These are phyloP conservation scores for Phyllosticta citriasiana DNA, from an alignment of 2,329 filamentous ascomycete species.

Conservation along the genomic window DNA sequence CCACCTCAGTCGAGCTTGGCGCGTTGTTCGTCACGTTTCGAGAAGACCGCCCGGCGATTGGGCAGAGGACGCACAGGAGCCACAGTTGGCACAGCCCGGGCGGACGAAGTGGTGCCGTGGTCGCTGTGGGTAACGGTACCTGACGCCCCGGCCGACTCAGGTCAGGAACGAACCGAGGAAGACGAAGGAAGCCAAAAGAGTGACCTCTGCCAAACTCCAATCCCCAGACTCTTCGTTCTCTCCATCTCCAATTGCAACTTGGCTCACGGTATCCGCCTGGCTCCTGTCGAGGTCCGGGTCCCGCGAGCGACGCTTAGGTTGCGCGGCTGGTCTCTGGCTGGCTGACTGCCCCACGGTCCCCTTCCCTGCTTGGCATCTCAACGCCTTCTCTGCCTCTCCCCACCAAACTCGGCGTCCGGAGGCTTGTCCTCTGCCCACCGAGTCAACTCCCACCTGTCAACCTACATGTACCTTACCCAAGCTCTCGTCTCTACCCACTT, in stretches of 20 bases:
- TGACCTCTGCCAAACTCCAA: too few relatives aligned
- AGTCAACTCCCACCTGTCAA: not conserved
- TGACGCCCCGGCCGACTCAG: too few relatives aligned
- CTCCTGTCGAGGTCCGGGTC: not conserved
- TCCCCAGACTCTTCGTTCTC: too few relatives aligned
- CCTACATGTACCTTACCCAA: not conserved
- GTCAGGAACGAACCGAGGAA: too few relatives aligned
- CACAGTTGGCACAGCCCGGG: not conserved
- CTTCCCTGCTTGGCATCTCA: not conserved
- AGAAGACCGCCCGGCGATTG: not conserved
- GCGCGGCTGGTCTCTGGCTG: not conserved
- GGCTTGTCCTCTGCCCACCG: conserved; percentile 1
- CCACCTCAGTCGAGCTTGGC: not conserved
- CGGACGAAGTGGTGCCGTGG: not conserved
- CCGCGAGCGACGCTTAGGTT: not conserved
- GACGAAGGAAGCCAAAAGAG: too few relatives aligned
- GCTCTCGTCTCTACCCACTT: not conserved
- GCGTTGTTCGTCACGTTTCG: conserved; percentile 4
- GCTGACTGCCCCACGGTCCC: not conserved
- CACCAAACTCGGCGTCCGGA: conserved; percentile 5
- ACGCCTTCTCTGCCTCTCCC: not conserved
- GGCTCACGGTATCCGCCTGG: not conserved
- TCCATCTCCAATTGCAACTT: too few relatives aligned
- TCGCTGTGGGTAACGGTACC: not conserved
- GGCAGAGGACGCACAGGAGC: not conserved